A percentile compares a stretch with the other conserved stretches of the same genome.
Conservation (phyloP, 1,284 basidiomycete genomes). For the Microbotryum lychnidis-dioicae region DNA sequence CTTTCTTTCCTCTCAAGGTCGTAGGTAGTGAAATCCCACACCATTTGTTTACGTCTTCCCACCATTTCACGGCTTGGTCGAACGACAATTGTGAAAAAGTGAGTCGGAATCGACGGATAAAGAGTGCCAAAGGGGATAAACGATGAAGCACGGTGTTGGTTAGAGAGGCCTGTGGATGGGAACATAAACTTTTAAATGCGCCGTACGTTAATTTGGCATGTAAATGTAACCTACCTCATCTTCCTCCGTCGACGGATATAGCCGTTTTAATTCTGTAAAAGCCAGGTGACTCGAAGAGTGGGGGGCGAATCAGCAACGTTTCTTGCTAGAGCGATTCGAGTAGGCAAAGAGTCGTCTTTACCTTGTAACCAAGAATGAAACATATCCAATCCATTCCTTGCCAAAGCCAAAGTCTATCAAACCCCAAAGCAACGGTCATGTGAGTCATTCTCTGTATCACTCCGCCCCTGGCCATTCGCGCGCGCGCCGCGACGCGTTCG, state of each 20-base stretch:
- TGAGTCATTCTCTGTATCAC: too few species aligned
- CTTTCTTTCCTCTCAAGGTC: not conserved
- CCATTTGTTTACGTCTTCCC: conserved; percentile 2
- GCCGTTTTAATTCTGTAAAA: conserved; percentile 1
- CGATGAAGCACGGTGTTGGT: conserved; percentile 17
- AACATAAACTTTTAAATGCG: too few species aligned
- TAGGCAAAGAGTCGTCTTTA: too few species aligned
- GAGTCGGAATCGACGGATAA: conserved; percentile 19
- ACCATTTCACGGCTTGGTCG: conserved; percentile 11
- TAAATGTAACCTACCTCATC: conserved; percentile 12
- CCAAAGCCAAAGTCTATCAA: conserved; percentile 7
- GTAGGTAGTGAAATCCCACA: not conserved
- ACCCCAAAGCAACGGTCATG: not conserved
- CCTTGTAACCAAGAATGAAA: not conserved
- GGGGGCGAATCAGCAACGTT: not conserved
- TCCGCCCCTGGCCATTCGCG: too few species aligned
- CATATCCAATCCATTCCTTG: not conserved
- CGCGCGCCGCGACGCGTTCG: not conserved
- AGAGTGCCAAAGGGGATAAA: conserved; percentile 26
- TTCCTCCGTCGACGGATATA: conserved; percentile 10
- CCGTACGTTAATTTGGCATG: too few species aligned
- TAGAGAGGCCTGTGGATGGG: not conserved
- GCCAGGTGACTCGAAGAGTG: not conserved
- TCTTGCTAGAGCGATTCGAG: not conserved
- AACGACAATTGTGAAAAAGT: conserved; percentile 12